Evolutionary conservation across 345 rosid species (phyloP).

Genomic region (Theobroma cacao): DNA sequence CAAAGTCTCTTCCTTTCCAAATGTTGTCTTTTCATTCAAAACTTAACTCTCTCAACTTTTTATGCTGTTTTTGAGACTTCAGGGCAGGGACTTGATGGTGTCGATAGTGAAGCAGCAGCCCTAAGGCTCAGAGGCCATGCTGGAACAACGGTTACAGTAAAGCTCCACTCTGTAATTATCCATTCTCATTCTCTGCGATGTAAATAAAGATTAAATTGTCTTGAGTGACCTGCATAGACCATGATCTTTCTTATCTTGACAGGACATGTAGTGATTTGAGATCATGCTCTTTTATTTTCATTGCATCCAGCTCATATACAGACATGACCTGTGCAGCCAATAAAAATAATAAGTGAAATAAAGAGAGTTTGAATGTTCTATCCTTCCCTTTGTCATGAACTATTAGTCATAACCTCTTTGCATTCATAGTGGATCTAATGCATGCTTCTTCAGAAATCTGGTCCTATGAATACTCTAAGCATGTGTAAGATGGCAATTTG

Average conservation of each 20-base stretch:
- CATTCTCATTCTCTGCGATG: not conserved
- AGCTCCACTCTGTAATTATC: slow-evolving; percentile 56
- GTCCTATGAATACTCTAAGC: not conserved
- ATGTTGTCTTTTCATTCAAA: not conserved
- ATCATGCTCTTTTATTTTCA: not conserved
- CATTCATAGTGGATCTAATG: not conserved
- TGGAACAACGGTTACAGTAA: slow-evolving; percentile 76
- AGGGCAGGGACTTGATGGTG: slow-evolving; percentile 74
- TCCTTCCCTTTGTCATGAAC: not conserved
- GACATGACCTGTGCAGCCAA: not conserved
- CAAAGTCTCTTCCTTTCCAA: not conserved
- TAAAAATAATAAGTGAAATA: not conserved
- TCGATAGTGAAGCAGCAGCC: slow-evolving; percentile 79
- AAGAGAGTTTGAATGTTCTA: not conserved
- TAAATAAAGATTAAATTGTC: not conserved
- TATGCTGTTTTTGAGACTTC: slow-evolving; percentile 18
- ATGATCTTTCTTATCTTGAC: not conserved
- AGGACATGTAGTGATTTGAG: not conserved
- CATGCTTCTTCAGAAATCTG: not conserved
- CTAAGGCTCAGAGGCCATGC: slow-evolving; percentile 81
- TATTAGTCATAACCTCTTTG: not conserved
- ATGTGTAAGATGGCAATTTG: not conserved
- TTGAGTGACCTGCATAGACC: not conserved
- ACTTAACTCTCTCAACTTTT: not conserved
- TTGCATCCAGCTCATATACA: not conserved